Conservation (phyloP, 768 basidiomycete species). For the Pulveroboletus sp. region DNA sequence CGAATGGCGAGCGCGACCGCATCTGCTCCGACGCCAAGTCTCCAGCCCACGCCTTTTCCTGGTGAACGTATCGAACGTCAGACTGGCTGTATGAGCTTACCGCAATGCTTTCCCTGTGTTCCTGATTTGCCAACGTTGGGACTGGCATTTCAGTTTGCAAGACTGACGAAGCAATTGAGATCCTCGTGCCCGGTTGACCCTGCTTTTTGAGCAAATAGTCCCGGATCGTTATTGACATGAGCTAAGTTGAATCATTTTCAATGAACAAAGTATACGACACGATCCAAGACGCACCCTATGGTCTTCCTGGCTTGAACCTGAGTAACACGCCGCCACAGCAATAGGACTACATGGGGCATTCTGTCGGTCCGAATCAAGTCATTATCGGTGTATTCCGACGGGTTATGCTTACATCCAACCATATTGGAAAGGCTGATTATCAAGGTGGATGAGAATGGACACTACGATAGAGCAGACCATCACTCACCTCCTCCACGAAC, state of each 20-base stretch:
- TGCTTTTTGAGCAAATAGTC: conserved; percentile 68
- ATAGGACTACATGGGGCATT: conserved; percentile 84
- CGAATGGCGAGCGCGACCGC: conserved; percentile 40
- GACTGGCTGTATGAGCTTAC: conserved; percentile 26
- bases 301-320: conserved; percentile 78
- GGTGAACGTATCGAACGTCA: conserved; percentile 26
- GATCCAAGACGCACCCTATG: conserved; percentile 54
- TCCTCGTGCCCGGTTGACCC: conserved; percentile 17
- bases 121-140: conserved; percentile 27
- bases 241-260: conserved; percentile 36
- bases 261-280: background rate
- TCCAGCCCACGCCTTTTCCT: conserved; percentile 32
- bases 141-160: conserved; percentile 29
- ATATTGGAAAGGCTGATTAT: conserved; percentile 75
- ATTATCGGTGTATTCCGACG: background rate
- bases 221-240: conserved; percentile 61
- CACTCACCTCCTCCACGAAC: conserved; percentile 76
- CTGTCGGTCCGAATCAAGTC: conserved; percentile 34
- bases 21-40: conserved; percentile 36
- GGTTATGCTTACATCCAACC: conserved; percentile 60
- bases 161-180: conserved; percentile 25
- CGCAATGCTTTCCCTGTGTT: conserved; percentile 29
- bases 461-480: background rate
- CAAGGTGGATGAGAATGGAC: conserved; percentile 3
- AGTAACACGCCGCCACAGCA: conserved; percentile 74